Base-by-base conservation (phyloP, 2,329 filamentous ascomycete species). In the Pseudocercospora cruenta region DNA sequence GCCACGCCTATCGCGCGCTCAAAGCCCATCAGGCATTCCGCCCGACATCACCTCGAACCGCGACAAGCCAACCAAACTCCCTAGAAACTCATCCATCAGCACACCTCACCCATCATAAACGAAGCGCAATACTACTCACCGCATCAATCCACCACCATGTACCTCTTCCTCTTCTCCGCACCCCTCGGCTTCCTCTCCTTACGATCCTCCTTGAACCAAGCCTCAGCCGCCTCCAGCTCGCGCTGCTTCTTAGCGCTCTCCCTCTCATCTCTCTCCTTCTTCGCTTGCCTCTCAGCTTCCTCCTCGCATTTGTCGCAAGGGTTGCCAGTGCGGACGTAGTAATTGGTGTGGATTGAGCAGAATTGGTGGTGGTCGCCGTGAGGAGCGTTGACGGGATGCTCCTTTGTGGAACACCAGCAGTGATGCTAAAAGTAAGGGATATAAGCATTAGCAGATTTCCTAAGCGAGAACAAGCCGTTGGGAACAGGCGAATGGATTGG, bases 101-200 rank as follows among this genome's bases (percentile, higher is more conserved):
- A 4, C 33, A 36, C 10, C 10, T 16, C 33, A 36, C 31, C 31
- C 31, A 9, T 6, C 31, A 4, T 2, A 33, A 33, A 33, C 8
- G 31, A 8, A 33, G 31, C 31, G 31, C 31, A 33, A 33, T 6
- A 2, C 31, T 39, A 39, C 36, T 10, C 14, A 16, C 14, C 14
- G 6, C n/a, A 14, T 7, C 14, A 6, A 39, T n/a, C 16, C 36
- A 39, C 16, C 36, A 9, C 6, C 36, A 39, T 39, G 8, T 31
- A 31, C 28, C 14, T 16, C 36, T n/a, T 43, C 47, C n/a, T 16
- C 47, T 51, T 51, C 21, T 51, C 21, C 9, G 21, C 10, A 51
- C 47, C 10, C 47, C 47, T 51, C 47, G 21, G 47, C 28, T 57
- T 62, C 60, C 49, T 57, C 47, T 22, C 51, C 49, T 62, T 57